These are phyloP conservation scores for Antitrichia curtipendula DNA, from an alignment of 225 moss, liverwort and hornwort species.

Conservation along the genomic window DNA sequence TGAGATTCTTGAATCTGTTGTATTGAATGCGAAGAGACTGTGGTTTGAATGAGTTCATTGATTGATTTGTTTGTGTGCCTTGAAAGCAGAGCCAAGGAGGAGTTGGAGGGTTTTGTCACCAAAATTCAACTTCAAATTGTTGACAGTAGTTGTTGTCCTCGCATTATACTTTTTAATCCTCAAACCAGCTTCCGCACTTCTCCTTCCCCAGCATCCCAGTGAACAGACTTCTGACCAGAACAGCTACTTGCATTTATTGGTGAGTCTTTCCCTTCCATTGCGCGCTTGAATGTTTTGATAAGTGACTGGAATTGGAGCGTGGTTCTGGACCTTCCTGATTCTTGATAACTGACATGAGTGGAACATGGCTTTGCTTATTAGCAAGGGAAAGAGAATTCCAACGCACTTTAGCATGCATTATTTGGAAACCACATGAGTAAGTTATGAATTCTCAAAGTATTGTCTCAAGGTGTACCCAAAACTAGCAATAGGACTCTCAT, in stretches of 20 bases:
- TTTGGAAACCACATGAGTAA: background rate
- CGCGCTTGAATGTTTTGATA: background rate
- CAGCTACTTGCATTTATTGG: background rate
- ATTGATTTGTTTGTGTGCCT: background rate
- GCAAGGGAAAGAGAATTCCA: background rate
- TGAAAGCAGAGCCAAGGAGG: background rate
- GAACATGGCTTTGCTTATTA: too few relatives aligned
- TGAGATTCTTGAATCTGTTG: too few relatives aligned
- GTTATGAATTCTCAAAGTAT: background rate
- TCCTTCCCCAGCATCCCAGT: background rate
- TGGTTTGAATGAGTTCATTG: too few relatives aligned
- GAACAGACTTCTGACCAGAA: background rate
- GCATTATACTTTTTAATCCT: background rate
- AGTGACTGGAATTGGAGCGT: background rate
- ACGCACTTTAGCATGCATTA: background rate
- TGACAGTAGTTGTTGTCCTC: background rate
- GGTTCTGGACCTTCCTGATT: background rate
- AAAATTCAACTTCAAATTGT: background rate
- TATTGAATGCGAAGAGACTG: too few relatives aligned
- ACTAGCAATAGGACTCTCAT: background rate
- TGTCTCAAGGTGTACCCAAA: background rate
- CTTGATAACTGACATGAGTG: background rate
- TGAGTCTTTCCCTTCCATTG: background rate
- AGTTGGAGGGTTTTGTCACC: background rate
- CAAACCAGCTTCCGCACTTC: background rate